Conservation (phyloP, 2,329 filamentous ascomycete species). For the Calonectria leucothoes region DNA sequence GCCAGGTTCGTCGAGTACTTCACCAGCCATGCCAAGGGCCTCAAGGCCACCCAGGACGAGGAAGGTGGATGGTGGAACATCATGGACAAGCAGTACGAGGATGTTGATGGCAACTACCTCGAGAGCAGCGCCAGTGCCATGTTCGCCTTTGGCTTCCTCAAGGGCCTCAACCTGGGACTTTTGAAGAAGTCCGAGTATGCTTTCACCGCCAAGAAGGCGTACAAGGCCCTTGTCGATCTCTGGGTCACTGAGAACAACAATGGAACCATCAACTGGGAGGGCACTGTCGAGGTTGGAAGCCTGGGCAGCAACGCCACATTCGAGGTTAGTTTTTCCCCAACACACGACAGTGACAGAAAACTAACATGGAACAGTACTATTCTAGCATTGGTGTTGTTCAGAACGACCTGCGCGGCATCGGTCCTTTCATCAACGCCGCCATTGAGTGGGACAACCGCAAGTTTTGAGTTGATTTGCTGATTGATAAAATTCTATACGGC, state of each 20-base stretch:
- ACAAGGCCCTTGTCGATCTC: constrained; percentile 51
- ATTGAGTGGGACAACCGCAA: constrained; percentile 42
- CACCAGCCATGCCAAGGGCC: constrained; percentile 52
- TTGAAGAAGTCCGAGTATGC: constrained; percentile 37
- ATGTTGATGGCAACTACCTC: constrained; percentile 66
- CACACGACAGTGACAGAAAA: rapidly evolving
- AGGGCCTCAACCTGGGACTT: constrained; percentile 49
- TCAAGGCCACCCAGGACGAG: constrained; percentile 55
- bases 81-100: constrained; percentile 62
- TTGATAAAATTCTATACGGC: background rate
- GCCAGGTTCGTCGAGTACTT: constrained; percentile 52
- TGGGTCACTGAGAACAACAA: constrained; percentile 60
- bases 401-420: constrained; percentile 44
- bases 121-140: constrained; percentile 70
- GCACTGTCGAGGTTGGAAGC: constrained; percentile 64
- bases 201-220: constrained; percentile 39
- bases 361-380: constrained; percentile 38
- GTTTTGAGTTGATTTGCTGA: background rate
- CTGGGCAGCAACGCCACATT: constrained; percentile 61
- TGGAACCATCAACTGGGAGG: constrained; percentile 61
- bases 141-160: constrained; percentile 65
- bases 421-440: constrained; percentile 44
- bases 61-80: constrained; percentile 69
- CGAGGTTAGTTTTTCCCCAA: constrained; percentile 50
- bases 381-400: constrained; percentile 39